Percentiles rank a stretch among this genome's conserved stretches.
phyloP scores from a whole-genome alignment of 140 eudicot genomes.

The Ambrosia hybrid region DNA sequence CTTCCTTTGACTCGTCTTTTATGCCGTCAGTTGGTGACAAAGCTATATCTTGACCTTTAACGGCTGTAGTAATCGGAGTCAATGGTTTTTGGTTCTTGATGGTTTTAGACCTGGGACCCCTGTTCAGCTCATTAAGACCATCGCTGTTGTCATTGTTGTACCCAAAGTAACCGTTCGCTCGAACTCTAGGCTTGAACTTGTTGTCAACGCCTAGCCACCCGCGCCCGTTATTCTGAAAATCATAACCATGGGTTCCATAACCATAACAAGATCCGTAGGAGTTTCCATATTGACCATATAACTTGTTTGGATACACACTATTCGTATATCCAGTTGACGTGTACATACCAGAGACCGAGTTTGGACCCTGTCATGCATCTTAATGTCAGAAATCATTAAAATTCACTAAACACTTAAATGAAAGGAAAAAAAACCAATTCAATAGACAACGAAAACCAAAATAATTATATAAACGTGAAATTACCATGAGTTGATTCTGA shows the following conservation, averaged over 20 bases:
- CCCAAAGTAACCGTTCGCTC: slow-evolving; percentile 49
- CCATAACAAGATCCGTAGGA: slow-evolving; percentile 52
- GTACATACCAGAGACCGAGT: slow-evolving; percentile 23
- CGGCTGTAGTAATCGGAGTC: slow-evolving; percentile 51
- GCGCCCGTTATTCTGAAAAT: slow-evolving; percentile 39
- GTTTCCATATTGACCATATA: slow-evolving; percentile 43
- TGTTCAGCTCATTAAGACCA: slow-evolving; percentile 80
- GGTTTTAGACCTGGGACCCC: slow-evolving; percentile 72
- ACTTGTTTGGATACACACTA: too few species aligned
- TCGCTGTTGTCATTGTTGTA: slow-evolving; percentile 64
- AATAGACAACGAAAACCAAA: too few species aligned
- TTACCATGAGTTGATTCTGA: slow-evolving; percentile 57
- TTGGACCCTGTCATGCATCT: slow-evolving; percentile 39
- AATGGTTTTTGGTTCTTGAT: slow-evolving; percentile 54
- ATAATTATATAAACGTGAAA: neutral
- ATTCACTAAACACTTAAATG: too few species aligned
- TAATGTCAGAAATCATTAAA: neutral
- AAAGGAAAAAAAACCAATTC: too few species aligned
- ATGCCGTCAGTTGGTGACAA: slow-evolving; percentile 22
- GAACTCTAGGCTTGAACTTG: slow-evolving; percentile 69
- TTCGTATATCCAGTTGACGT: too few species aligned
- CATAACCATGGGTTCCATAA: slow-evolving; percentile 51
- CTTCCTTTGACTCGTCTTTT: slow-evolving; percentile 24
- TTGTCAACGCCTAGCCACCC: slow-evolving; percentile 63
- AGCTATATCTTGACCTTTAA: slow-evolving; percentile 62